phyloP scores from a whole-genome alignment of 2,329 filamentous ascomycete genomes.

The Trichoderma asperellum region DNA sequence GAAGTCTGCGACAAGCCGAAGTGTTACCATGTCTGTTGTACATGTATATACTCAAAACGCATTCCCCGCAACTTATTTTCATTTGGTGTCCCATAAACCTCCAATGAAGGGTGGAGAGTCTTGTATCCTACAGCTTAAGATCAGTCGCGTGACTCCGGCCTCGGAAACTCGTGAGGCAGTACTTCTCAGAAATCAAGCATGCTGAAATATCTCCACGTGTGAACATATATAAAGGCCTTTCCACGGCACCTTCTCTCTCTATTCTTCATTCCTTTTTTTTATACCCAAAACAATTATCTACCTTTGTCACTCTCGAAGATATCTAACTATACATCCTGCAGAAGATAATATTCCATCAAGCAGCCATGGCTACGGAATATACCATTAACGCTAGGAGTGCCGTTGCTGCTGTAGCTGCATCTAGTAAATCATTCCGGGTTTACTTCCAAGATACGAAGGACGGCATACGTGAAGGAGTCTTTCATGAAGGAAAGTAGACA shows the following conservation, averaged over 20 bases:
- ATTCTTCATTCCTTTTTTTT: not conserved
- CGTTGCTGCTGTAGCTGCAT: conserved; percentile 6
- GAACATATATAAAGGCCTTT: not conserved
- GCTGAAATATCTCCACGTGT: not conserved
- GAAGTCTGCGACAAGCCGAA: not conserved
- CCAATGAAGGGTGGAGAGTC: not conserved
- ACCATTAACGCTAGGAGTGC: conserved; percentile 8
- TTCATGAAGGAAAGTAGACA: not conserved
- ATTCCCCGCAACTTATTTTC: not conserved
- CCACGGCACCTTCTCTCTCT: rapidly evolving
- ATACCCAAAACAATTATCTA: not conserved
- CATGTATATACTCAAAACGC: not conserved
- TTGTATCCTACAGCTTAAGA: not conserved
- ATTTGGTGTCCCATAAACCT: not conserved
- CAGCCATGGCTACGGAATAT: not conserved
- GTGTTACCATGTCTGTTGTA: not conserved
- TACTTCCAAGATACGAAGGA: conserved; percentile 18
- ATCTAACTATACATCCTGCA: not conserved
- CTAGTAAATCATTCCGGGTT: not conserved
- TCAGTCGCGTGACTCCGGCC: not conserved
- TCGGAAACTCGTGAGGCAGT: not conserved
- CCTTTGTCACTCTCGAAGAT: not conserved
- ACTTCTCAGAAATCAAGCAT: not conserved
- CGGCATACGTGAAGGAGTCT: conserved; percentile 7
- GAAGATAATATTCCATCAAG: not conserved